These are phyloP conservation scores for Geranium incanum DNA, from an alignment of 441 rosid species.

Conservation along the genomic window DNA sequence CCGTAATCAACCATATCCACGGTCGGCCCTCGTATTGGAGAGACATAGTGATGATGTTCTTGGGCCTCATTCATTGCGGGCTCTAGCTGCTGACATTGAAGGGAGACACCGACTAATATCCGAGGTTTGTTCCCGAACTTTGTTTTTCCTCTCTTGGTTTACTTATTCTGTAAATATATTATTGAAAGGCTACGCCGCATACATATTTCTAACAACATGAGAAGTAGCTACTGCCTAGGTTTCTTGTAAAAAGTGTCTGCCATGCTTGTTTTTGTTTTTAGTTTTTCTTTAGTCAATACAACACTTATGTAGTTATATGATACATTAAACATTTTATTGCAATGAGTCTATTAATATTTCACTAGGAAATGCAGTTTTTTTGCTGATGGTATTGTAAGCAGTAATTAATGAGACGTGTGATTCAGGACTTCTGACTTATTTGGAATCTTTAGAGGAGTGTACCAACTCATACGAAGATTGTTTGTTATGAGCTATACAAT, in stretches of 20 bases:
- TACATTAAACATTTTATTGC: too few species aligned
- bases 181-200: background rate
- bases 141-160: background rate
- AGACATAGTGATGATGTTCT: conserved; percentile 52
- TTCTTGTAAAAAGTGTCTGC: background rate
- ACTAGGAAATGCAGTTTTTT: too few species aligned
- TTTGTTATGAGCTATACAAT: too few species aligned
- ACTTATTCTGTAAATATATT: background rate
- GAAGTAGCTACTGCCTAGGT: background rate
- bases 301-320: too few species aligned
- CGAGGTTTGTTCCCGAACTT: conserved; percentile 46
- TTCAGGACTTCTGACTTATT: too few species aligned
- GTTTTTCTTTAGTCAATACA: background rate
- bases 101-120: conserved; percentile 62
- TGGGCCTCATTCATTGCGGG: conserved; percentile 58
- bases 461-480: too few species aligned
- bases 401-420: too few species aligned
- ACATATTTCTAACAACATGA: background rate
- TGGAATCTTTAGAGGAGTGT: too few species aligned
- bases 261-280: background rate
- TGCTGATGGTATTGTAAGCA: too few species aligned
- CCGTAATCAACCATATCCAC: conserved; percentile 39
- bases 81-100: conserved; percentile 58
- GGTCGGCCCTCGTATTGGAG: conserved; percentile 50
- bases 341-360: too few species aligned